These are phyloP conservation scores for Colletotrichum siamense DNA, from an alignment of 2,329 filamentous ascomycete species.

Conservation along the genomic window DNA sequence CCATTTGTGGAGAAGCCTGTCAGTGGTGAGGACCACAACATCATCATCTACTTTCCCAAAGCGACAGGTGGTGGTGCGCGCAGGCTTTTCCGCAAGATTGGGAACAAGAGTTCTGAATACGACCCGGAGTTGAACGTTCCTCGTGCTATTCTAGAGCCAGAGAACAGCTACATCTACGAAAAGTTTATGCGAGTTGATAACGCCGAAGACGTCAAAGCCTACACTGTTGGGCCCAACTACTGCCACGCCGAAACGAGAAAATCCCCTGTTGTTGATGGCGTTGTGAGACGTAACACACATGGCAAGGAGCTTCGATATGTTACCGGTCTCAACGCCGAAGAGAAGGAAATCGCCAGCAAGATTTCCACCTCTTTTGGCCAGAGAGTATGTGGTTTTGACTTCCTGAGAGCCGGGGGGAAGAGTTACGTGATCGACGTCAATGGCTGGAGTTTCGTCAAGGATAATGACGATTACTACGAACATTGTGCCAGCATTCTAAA, in stretches of 20 bases:
- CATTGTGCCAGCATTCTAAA: constrained; percentile 85
- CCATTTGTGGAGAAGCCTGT: constrained; percentile 98
- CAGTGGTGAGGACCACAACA: constrained; percentile 98
- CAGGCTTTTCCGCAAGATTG: constrained; percentile 93
- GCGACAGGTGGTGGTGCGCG: constrained; percentile 87
- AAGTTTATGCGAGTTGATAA: constrained; percentile 97
- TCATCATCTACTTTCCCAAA: constrained; percentile 95
- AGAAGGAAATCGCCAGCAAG: constrained; percentile 84
- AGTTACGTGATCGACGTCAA: constrained; percentile 99
- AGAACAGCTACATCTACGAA: constrained; percentile 92
- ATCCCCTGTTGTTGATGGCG: constrained; percentile 93
- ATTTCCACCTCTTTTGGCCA: constrained; percentile 94
- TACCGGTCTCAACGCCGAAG: constrained; percentile 79
- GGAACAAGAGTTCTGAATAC: constrained; percentile 98
- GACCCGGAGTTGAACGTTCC: constrained; percentile 79
- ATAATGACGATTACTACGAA: constrained; percentile 98
- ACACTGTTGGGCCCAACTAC: constrained; percentile 91
- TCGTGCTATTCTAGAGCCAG: constrained; percentile 79
- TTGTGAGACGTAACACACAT: constrained; percentile 94
- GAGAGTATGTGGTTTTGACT: constrained; percentile 93
- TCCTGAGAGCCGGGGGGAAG: constrained; percentile 84
- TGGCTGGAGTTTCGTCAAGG: constrained; percentile 99
- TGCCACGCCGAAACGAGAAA: constrained; percentile 98
- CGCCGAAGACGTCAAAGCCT: constrained; percentile 97
- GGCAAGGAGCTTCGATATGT: constrained; percentile 98